These are phyloP conservation scores for Xylaria sp. DNA, from an alignment of 2,329 filamentous ascomycete genomes.

Conservation along the genomic window DNA sequence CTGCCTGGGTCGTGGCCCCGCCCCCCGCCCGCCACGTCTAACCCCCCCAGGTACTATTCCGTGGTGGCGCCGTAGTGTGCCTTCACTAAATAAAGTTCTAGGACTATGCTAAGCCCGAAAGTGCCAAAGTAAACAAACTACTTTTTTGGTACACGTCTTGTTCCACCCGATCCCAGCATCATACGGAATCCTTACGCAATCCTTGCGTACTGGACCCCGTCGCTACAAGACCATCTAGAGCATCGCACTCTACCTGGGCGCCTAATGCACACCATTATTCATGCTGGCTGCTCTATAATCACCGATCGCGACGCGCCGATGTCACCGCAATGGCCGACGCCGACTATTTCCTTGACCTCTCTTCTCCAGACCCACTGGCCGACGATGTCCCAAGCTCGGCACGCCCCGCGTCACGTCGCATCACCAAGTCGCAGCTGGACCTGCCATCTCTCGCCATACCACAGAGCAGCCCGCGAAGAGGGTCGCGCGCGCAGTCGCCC, in stretches of 20 bases:
- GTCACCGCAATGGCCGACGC: slow-evolving; percentile 31
- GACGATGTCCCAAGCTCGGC: slow-evolving; percentile 38
- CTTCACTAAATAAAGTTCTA: not conserved
- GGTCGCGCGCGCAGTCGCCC: slow-evolving; percentile 51
- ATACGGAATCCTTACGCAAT: slow-evolving; percentile 24
- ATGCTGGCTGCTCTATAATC: slow-evolving; percentile 7
- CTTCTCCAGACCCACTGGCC: slow-evolving; percentile 44
- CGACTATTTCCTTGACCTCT: slow-evolving; percentile 38
- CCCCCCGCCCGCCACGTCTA: slow-evolving; percentile 3
- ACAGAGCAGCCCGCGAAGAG: slow-evolving; percentile 49
- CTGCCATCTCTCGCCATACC: slow-evolving; percentile 51
- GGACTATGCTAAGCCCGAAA: slow-evolving; percentile 19
- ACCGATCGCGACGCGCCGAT: slow-evolving; percentile 22
- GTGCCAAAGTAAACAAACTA: slow-evolving; percentile 40
- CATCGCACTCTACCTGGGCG: not conserved
- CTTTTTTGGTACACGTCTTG: slow-evolving; percentile 33
- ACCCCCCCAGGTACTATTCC: too few relatives aligned
- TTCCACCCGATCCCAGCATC: slow-evolving; percentile 9
- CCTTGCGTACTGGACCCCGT: slow-evolving; percentile 5
- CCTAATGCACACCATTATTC: slow-evolving; percentile 5
- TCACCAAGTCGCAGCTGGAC: slow-evolving; percentile 32
- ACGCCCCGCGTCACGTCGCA: slow-evolving; percentile 35
- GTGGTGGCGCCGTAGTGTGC: too few relatives aligned
- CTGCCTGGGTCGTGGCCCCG: too few relatives aligned
- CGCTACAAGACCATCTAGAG: not conserved